Evolutionary conservation across 2,329 filamentous ascomycete genomes (phyloP).

Genomic region (Aureobasidium uvarum): DNA sequence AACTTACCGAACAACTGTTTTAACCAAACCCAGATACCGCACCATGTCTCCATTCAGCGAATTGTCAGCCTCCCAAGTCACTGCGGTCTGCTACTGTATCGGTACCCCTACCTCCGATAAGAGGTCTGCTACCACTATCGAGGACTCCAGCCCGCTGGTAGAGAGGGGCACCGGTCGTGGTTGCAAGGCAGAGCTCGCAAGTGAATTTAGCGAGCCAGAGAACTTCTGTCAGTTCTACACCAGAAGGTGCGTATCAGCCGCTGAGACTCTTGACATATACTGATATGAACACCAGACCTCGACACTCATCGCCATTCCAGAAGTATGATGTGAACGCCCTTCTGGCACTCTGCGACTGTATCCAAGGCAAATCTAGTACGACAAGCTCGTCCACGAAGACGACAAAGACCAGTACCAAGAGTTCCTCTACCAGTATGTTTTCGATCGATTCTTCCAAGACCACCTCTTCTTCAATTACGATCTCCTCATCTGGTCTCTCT

Average conservation of each 20-base stretch:
- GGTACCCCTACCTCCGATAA: background rate
- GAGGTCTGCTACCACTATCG: background rate
- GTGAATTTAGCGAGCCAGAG: background rate
- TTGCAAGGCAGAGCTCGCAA: background rate
- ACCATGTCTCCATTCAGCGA: background rate
- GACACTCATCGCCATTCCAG: background rate
- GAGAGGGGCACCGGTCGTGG: background rate
- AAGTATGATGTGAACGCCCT: background rate
- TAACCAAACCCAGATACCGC: background rate
- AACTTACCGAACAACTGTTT: background rate
- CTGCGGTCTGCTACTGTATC: constrained; percentile 3
- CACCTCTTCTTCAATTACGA: background rate
- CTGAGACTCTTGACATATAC: background rate
- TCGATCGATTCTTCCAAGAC: background rate
- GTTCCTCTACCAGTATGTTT: background rate
- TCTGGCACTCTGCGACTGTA: background rate
- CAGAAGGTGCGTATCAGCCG: background rate
- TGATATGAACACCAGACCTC: background rate
- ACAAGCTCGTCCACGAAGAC: background rate
- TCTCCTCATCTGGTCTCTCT: background rate
- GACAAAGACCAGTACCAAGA: background rate
- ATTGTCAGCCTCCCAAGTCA: background rate
- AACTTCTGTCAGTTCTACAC: constrained; percentile 5
- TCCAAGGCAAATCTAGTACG: background rate
- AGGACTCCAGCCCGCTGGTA: background rate